A percentile compares a stretch with the other conserved stretches of the same genome.
Evolutionary conservation across 2,329 filamentous ascomycete genomes (phyloP).

Genomic region (Ramularia collo-cygni): DNA sequence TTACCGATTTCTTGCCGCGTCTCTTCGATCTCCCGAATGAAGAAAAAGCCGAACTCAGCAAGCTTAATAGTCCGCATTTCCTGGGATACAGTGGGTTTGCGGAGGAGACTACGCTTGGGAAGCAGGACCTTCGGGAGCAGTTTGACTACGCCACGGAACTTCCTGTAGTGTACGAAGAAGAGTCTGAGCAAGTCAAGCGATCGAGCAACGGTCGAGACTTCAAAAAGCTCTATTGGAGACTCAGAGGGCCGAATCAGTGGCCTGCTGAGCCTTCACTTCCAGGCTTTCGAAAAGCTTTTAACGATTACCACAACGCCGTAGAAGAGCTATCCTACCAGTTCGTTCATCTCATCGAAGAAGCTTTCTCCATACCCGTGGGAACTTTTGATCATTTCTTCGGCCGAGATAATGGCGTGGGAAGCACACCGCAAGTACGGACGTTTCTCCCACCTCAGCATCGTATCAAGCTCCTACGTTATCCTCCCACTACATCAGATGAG

Average conservation of each 20-base stretch:
- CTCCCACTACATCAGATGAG: slow-evolving; percentile 24
- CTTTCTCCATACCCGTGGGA: slow-evolving; percentile 44
- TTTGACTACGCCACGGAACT: slow-evolving; percentile 56
- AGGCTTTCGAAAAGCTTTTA: slow-evolving; percentile 28
- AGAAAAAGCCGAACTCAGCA: slow-evolving; percentile 37
- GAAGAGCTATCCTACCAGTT: slow-evolving; percentile 48
- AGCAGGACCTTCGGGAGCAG: slow-evolving; percentile 49
- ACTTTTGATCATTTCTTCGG: slow-evolving; percentile 46
- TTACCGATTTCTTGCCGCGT: slow-evolving; percentile 37
- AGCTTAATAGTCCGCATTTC: slow-evolving; percentile 53
- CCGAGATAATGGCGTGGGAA: slow-evolving; percentile 11
- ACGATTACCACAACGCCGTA: slow-evolving; percentile 46
- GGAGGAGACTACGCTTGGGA: slow-evolving; percentile 50
- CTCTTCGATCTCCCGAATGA: slow-evolving; percentile 38
- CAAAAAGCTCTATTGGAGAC: slow-evolving; percentile 34
- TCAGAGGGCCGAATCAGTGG: slow-evolving; percentile 35
- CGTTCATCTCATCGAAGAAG: slow-evolving; percentile 50
- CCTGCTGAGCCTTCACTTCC: slow-evolving; percentile 25
- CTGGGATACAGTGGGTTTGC: slow-evolving; percentile 53
- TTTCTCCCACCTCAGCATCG: slow-evolving; percentile 46
- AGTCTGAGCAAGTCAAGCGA: not conserved
- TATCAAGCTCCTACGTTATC: slow-evolving; percentile 53
- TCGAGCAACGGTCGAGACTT: slow-evolving; percentile 41
- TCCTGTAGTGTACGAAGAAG: slow-evolving; percentile 30
- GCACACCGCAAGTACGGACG: not conserved